A percentile compares a stretch with the other conserved stretches of the same genome.
These are phyloP conservation scores for Fusarium sp. DNA, from an alignment of 2,329 filamentous ascomycete genomes.

Conservation along the genomic window DNA sequence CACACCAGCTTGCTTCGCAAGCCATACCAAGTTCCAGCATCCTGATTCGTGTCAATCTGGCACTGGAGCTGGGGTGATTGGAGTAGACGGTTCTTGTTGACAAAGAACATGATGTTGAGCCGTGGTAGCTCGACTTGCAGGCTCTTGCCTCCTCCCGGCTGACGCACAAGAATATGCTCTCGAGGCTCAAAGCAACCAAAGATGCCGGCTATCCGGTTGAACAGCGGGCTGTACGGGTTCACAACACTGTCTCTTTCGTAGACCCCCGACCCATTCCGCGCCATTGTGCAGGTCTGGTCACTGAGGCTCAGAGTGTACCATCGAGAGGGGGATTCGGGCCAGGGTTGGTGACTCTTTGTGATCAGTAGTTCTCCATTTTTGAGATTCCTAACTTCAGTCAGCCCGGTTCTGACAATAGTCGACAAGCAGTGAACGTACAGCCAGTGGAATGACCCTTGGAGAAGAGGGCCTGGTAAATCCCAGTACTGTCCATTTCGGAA, in stretches of 20 bases:
- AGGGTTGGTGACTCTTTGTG: conserved; percentile 29
- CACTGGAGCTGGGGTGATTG: conserved; percentile 62
- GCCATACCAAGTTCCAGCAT: conserved; percentile 71
- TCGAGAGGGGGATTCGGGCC: conserved; percentile 23
- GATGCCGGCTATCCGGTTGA: conserved; percentile 34
- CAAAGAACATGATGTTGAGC: conserved; percentile 64
- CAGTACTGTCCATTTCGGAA: conserved; percentile 27
- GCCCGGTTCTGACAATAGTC: too few relatives aligned
- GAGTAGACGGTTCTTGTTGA: conserved; percentile 59
- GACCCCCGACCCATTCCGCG: neutral
- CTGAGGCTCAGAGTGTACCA: conserved; percentile 30
- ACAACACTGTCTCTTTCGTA: conserved; percentile 25
- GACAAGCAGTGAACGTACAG: conserved; percentile 52
- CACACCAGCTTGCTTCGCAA: conserved; percentile 71
- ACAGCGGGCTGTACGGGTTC: conserved; percentile 40
- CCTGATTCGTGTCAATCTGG: conserved; percentile 67
- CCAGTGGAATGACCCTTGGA: conserved; percentile 69
- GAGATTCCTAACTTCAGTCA: conserved; percentile 26
- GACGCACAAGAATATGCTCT: conserved; percentile 31
- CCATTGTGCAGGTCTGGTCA: conserved; percentile 23
- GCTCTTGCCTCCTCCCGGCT: conserved; percentile 26
- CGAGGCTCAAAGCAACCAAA: conserved; percentile 36
- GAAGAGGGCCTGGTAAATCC: conserved; percentile 64
- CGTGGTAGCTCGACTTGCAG: conserved; percentile 64
- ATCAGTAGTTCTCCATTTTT: conserved; percentile 35